Conservation (phyloP, 495 filamentous ascomycete species). For the Penicillium bovifimosum region DNA sequence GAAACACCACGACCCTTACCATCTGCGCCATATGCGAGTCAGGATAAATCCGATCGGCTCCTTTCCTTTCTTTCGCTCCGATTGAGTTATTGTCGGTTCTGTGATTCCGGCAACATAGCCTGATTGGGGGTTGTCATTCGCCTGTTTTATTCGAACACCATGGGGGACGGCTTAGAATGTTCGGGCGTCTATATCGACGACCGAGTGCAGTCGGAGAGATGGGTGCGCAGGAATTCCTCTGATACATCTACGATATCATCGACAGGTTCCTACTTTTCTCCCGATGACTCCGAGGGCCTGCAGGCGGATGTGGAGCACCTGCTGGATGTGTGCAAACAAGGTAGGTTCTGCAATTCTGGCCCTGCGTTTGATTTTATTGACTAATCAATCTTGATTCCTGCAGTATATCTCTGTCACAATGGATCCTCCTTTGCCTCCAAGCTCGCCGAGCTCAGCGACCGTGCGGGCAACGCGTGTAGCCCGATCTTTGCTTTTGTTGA, state of each 20-base stretch:
- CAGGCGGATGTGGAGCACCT: constrained; percentile 45
- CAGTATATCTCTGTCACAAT: constrained; percentile 70
- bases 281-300: constrained; percentile 48
- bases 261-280: constrained; percentile 21
- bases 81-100: constrained; percentile 3
- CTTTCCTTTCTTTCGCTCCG: constrained; percentile 10
- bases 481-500: constrained; percentile 76
- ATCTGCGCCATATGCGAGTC: constrained; percentile 22
- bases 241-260: constrained; percentile 22
- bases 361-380: background rate
- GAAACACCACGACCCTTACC: constrained; percentile 4
- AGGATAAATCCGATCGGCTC: constrained; percentile 9
- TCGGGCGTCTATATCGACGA: constrained; percentile 82
- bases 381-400: constrained; percentile 2
- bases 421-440: constrained; percentile 65
- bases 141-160: constrained; percentile 21
- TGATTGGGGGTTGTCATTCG: constrained; percentile 4
- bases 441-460: constrained; percentile 61
- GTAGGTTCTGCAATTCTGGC: constrained; percentile 32
- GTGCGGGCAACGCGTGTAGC: constrained; percentile 53
- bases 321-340: constrained; percentile 48
- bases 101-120: constrained; percentile 14
- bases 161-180: constrained; percentile 66
- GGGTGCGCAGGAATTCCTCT: constrained; percentile 43
- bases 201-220: constrained; percentile 58